Conservation (phyloP, 352 stramenopile species). For the Pythium oligandrum region DNA sequence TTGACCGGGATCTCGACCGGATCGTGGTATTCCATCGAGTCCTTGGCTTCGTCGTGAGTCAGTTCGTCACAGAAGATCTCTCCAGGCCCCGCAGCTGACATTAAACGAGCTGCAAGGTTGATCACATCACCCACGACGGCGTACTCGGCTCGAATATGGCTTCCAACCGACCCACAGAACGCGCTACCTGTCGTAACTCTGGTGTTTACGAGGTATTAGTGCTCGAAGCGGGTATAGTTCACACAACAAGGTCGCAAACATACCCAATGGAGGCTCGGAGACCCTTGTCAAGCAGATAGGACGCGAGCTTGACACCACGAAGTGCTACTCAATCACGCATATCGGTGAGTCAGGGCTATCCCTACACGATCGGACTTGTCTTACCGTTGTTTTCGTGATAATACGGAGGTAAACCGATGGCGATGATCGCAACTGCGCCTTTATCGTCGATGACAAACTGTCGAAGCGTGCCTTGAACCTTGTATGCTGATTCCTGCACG, state of each 20-base stretch:
- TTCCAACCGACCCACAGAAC: slow-evolving; percentile 73
- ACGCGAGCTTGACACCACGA: slow-evolving; percentile 61
- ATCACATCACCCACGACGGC: slow-evolving; percentile 82
- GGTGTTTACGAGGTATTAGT: too few relatives aligned
- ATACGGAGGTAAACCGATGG: slow-evolving; percentile 70
- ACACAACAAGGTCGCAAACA: neutral
- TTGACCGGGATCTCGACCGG: slow-evolving; percentile 52
- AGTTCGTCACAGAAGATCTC: slow-evolving; percentile 76
- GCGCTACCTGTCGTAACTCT: slow-evolving; percentile 72
- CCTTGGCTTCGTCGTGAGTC: slow-evolving; percentile 52
- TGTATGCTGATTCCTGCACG: slow-evolving; percentile 76
- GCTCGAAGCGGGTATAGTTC: too few relatives aligned
- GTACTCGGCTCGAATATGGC: slow-evolving; percentile 64
- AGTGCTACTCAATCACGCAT: slow-evolving; percentile 24
- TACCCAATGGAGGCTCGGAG: slow-evolving; percentile 68
- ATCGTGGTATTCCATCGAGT: slow-evolving; percentile 46
- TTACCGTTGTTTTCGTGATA: slow-evolving; percentile 85
- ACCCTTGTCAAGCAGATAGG: slow-evolving; percentile 57
- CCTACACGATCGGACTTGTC: neutral
- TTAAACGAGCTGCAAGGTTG: slow-evolving; percentile 75
- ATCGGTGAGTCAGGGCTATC: neutral
- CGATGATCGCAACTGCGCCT: slow-evolving; percentile 72
- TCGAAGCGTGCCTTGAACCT: slow-evolving; percentile 70
- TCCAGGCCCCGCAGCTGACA: slow-evolving; percentile 48
- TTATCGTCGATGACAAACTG: slow-evolving; percentile 89